Percentiles rank a stretch among this genome's conserved stretches.
Conservation (phyloP, 2,329 filamentous ascomycete species). For the Aspergillus floridensis region DNA sequence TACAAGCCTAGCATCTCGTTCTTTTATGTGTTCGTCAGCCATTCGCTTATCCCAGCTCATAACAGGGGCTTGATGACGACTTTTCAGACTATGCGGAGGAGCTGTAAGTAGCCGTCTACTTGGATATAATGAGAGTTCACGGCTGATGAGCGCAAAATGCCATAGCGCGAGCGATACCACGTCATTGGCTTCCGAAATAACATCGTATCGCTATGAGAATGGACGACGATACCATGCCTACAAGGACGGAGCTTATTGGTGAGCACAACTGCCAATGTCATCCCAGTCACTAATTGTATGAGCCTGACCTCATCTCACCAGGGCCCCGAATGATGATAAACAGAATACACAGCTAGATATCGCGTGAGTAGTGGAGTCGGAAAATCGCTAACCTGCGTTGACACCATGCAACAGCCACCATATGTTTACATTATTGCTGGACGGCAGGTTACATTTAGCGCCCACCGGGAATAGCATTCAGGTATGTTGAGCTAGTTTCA, state of each 20-base stretch:
- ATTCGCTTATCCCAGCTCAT: neutral
- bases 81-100: constrained; percentile 19
- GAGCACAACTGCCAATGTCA: neutral
- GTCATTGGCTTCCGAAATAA: constrained; percentile 21
- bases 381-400: neutral
- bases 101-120: constrained; percentile 14
- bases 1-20: neutral
- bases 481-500: constrained; percentile 3
- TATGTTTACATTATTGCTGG: constrained; percentile 26
- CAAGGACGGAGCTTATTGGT: constrained; percentile 31
- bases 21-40: neutral
- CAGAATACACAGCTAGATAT: constrained; percentile 26
- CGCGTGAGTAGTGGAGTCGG: constrained; percentile 11
- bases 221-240: constrained; percentile 33
- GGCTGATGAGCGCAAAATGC: neutral
- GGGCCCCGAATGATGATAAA: constrained; percentile 27
- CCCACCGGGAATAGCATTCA: constrained; percentile 18
- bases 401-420: constrained; percentile 19
- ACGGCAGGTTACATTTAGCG: constrained; percentile 19
- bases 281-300: neutral
- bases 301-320: constrained; percentile 6
- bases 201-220: constrained; percentile 28
- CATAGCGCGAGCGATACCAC: constrained; percentile 20
- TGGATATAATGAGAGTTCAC: neutral
- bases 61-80: neutral